A percentile compares a stretch with the other conserved stretches of the same genome.
Evolutionary conservation across 2,329 filamentous ascomycete species (phyloP).

Genomic region (Fusarium solani-melongenae): DNA sequence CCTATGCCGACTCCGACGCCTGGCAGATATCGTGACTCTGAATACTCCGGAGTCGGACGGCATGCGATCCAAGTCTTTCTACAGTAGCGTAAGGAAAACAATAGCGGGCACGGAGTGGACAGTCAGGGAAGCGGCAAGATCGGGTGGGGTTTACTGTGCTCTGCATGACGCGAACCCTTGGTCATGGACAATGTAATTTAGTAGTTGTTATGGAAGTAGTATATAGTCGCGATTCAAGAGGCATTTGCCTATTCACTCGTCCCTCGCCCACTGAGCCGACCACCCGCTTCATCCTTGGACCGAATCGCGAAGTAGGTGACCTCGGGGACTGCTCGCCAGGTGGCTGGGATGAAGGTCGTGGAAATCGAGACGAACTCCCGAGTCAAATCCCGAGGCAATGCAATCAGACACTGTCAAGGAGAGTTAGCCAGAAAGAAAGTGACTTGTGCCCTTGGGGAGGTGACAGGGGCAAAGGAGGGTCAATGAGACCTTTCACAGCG

Average conservation of each 20-base stretch:
- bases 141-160: conserved; percentile 2
- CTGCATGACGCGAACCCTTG: conserved; percentile 8
- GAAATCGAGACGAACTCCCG: neutral
- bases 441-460: neutral
- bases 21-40: conserved; percentile 5
- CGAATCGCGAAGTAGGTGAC: neutral
- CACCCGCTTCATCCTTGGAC: neutral
- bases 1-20: neutral
- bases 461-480: neutral
- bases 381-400: neutral
- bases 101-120: neutral
- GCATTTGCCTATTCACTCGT: neutral
- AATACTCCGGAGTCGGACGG: neutral
- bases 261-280: neutral
- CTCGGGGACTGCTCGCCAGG: neutral
- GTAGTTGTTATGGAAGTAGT: neutral
- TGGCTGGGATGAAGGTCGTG: neutral
- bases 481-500: neutral
- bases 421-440: neutral
- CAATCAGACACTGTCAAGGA: neutral
- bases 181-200: conserved; percentile 10
- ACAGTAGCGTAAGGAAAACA: conserved; percentile 9
- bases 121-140: neutral
- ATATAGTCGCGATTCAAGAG: neutral
- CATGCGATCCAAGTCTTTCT: neutral